A percentile compares a stretch with the other conserved stretches of the same genome.
These are phyloP conservation scores for Plasmodium ovale DNA, from an alignment of 169 alveolate genomes.

Conservation along the genomic window DNA sequence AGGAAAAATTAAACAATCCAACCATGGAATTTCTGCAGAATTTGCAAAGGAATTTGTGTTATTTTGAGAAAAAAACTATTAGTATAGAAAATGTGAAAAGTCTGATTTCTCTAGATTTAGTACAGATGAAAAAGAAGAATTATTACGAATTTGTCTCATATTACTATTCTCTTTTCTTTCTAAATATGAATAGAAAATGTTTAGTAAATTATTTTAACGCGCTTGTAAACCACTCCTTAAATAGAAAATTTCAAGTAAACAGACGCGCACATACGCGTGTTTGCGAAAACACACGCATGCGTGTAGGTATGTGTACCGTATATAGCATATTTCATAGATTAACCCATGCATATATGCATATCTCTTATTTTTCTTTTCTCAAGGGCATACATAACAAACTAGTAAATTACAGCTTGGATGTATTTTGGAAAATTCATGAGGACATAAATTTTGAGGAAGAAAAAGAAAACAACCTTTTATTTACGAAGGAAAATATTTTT, in stretches of 20 bases:
- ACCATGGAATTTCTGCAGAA: conserved; percentile 59
- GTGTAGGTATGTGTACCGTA: no score
- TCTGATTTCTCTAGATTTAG: conserved; percentile 44
- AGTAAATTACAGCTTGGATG: conserved; percentile 46
- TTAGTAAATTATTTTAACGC: conserved; percentile 62
- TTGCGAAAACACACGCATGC: background rate
- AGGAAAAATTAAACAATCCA: conserved; percentile 52
- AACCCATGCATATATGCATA: no score
- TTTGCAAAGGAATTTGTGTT: conserved; percentile 69
- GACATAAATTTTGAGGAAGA: conserved; percentile 61
- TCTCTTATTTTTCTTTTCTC: background rate
- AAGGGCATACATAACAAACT: conserved; percentile 47
- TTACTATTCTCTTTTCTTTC: conserved; percentile 37
- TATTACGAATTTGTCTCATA: conserved; percentile 29
- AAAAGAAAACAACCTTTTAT: conserved; percentile 46
- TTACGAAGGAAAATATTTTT: conserved; percentile 72
- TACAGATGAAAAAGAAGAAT: conserved; percentile 32
- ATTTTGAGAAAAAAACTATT: conserved; percentile 51
- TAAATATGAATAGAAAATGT: conserved; percentile 34
- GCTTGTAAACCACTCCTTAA: conserved; percentile 27
- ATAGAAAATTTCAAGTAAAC: conserved; percentile 32
- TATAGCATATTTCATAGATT: no score
- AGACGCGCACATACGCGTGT: background rate
- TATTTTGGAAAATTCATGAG: conserved; percentile 69
- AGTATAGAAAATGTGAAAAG: conserved; percentile 65